phyloP scores from a whole-genome alignment of 139 green algal genomes.

The Closterium sp. region DNA sequence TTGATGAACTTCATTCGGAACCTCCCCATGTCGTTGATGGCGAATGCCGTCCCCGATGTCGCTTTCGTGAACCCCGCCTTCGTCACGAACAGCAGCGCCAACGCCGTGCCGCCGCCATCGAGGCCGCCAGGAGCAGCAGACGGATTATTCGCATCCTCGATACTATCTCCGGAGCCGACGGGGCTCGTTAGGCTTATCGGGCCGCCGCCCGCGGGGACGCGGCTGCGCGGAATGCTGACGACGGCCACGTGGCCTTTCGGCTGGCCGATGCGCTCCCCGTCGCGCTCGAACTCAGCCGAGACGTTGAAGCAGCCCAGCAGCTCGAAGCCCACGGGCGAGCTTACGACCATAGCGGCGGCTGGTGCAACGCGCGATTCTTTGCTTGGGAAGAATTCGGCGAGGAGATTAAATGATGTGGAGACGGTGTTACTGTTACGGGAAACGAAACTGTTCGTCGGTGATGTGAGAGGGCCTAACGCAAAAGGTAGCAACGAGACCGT shows the following conservation, averaged over 20 bases:
- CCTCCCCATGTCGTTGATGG: not conserved
- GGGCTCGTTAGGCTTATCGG: not conserved
- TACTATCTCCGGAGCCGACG: not conserved
- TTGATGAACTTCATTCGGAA: not conserved
- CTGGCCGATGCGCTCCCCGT: not conserved
- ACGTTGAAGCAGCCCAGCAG: not conserved
- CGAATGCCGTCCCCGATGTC: not conserved
- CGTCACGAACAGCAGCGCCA: not conserved
- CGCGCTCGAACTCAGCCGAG: not conserved
- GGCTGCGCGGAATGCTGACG: not conserved
- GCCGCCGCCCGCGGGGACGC: not conserved
- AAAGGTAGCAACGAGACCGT: too few relatives aligned
- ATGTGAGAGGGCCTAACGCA: too few relatives aligned
- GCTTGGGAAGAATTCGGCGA: too few relatives aligned
- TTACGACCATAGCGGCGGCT: not conserved
- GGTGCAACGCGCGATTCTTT: too few relatives aligned
- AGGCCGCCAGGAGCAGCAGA: not conserved
- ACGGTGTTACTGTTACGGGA: too few relatives aligned
- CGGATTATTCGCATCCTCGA: not conserved
- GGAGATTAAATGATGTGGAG: too few relatives aligned
- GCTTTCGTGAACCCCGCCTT: not conserved
- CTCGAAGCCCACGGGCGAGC: not conserved
- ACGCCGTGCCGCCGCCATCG: not conserved
- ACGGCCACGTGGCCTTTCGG: not conserved
- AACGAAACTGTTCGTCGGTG: too few relatives aligned